phyloP scores from a whole-genome alignment of 1,139 yeast genomes.

The Yamadazyma sp. region DNA sequence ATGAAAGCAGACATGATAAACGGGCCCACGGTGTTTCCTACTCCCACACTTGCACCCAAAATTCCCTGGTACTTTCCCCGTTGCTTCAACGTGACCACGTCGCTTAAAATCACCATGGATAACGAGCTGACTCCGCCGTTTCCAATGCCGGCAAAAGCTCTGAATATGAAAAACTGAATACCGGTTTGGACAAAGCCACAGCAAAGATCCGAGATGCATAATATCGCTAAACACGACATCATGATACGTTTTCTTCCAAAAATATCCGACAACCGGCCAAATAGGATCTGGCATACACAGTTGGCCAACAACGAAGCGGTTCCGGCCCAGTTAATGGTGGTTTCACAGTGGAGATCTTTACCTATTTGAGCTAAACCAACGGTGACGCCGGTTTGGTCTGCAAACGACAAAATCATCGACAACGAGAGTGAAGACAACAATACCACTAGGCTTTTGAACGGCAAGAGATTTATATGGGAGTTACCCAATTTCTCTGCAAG shows the following conservation, averaged over 20 bases:
- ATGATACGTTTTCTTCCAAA: constrained; percentile 43
- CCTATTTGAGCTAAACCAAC: constrained; percentile 39
- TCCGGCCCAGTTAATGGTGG: constrained; percentile 52
- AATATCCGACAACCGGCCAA: constrained; percentile 45
- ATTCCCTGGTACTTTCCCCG: constrained; percentile 46
- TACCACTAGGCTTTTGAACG: constrained; percentile 29
- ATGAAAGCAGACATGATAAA: constrained; percentile 52
- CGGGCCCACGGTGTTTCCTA: constrained; percentile 56
- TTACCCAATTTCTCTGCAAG: constrained; percentile 36
- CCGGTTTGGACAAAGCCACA: constrained; percentile 43
- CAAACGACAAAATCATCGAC: constrained; percentile 27
- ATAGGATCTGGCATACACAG: constrained; percentile 44
- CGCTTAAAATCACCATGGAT: constrained; percentile 42
- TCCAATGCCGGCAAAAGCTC: constrained; percentile 47
- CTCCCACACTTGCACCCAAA: constrained; percentile 44
- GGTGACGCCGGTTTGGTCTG: constrained; percentile 47
- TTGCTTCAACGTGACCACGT: constrained; percentile 41
- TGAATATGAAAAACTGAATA: constrained; percentile 38
- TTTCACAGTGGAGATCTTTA: constrained; percentile 34
- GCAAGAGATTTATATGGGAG: constrained; percentile 35
- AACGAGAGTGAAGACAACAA: constrained; percentile 29
- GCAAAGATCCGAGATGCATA: constrained; percentile 38
- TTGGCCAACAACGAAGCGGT: constrained; percentile 48
- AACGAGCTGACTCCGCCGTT: constrained; percentile 43
- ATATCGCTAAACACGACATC: constrained; percentile 28